These are phyloP conservation scores for Magnolia kwangsiensis DNA, from an alignment of 164 flowering plant genomes.

Conservation along the genomic window DNA sequence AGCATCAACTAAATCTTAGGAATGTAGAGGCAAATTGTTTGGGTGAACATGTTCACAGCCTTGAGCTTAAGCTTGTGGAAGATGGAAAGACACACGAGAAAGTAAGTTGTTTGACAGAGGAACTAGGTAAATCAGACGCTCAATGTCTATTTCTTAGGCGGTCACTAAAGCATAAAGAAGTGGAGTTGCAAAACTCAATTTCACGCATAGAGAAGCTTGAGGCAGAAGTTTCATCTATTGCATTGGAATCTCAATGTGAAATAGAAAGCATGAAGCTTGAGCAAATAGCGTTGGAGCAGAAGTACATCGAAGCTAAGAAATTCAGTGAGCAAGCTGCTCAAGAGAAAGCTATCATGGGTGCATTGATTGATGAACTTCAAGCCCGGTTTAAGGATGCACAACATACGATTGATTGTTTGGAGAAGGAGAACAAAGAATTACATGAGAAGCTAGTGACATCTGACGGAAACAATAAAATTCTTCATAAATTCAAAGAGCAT, in stretches of 20 bases:
- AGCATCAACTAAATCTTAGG: slow-evolving; percentile 66
- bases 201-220: slow-evolving; percentile 51
- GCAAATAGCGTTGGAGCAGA: slow-evolving; percentile 48
- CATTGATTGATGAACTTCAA: slow-evolving; percentile 37
- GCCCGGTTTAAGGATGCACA: slow-evolving; percentile 34
- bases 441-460: slow-evolving; percentile 40
- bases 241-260: slow-evolving; percentile 79
- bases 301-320: slow-evolving; percentile 46
- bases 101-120: slow-evolving; percentile 39
- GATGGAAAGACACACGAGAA: slow-evolving; percentile 35
- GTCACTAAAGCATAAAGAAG: slow-evolving; percentile 52
- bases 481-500: slow-evolving; percentile 33
- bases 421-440: slow-evolving; percentile 51
- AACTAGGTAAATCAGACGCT: slow-evolving; percentile 41
- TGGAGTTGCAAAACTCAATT: slow-evolving; percentile 39
- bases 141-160: slow-evolving; percentile 38
- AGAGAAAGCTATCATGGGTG: slow-evolving; percentile 42
- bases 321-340: slow-evolving; percentile 39
- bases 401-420: slow-evolving; percentile 32
- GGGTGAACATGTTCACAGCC: slow-evolving; percentile 51
- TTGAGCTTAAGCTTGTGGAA: slow-evolving; percentile 53
- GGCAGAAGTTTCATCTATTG: slow-evolving; percentile 48
- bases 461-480: slow-evolving; percentile 24
- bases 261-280: slow-evolving; percentile 82
- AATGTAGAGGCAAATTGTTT: slow-evolving; percentile 42